These are phyloP conservation scores for Candida arabinofermentans DNA, from an alignment of 805 yeast species.

Conservation along the genomic window DNA sequence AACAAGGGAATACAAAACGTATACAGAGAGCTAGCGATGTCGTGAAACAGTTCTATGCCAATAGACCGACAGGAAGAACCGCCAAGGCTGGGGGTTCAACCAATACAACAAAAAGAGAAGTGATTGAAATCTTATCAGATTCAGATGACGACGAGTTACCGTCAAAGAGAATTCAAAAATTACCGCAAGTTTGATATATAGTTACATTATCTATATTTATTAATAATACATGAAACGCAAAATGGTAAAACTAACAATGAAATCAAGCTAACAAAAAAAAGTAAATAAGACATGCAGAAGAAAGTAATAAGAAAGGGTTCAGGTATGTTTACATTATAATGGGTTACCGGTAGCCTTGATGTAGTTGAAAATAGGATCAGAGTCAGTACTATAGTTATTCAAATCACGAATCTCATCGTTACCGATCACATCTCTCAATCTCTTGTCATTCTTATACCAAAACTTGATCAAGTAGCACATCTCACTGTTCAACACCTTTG, in stretches of 20 bases:
- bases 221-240: background rate
- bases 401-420: conserved; percentile 42
- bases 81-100: background rate
- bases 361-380: conserved; percentile 56
- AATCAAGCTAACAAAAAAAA: background rate
- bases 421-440: conserved; percentile 53
- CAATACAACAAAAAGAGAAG: conserved; percentile 1
- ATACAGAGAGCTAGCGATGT: background rate
- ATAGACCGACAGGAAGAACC: too few relatives aligned
- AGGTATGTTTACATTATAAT: too few relatives aligned
- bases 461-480: conserved; percentile 58
- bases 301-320: too few relatives aligned
- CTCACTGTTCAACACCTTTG: conserved; percentile 40
- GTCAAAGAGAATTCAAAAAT: background rate
- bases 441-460: conserved; percentile 67
- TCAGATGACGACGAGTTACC: conserved; percentile 1
- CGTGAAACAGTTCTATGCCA: background rate
- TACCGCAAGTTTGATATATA: background rate
- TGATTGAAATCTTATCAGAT: conserved; percentile 11
- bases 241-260: background rate
- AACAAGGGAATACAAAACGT: background rate
- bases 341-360: conserved; percentile 38
- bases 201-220: too few relatives aligned
- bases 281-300: background rate
- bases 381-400: conserved; percentile 43